Evolutionary conservation across 352 stramenopile species (phyloP).

Genomic region (Phytophthora colocasiae): DNA sequence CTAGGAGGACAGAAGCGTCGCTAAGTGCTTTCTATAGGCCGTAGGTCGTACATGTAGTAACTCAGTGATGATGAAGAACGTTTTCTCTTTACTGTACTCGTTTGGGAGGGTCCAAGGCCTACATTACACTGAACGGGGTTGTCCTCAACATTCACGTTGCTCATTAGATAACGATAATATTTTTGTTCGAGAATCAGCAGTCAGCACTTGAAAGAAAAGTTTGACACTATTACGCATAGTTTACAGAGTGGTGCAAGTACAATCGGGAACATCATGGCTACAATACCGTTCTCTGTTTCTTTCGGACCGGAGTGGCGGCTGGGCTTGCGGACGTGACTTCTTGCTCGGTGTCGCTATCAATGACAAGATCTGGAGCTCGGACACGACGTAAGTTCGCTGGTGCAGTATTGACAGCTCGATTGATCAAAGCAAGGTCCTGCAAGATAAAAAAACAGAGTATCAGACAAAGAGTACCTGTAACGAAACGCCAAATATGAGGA

Average conservation of each 20-base stretch:
- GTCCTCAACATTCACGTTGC: conserved; percentile 1
- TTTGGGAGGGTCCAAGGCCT: too few species aligned
- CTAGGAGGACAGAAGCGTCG: too few species aligned
- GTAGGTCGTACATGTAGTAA: too few species aligned
- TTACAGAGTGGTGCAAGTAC: conserved; percentile 29
- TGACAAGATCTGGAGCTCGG: conserved; percentile 28
- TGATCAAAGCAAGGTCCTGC: conserved; percentile 79
- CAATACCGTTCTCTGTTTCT: conserved; percentile 40
- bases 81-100: too few species aligned
- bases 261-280: conserved; percentile 17
- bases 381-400: conserved; percentile 20
- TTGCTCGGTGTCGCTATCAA: conserved; percentile 45
- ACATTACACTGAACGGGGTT: too few species aligned
- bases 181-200: conserved; percentile 26
- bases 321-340: conserved; percentile 22
- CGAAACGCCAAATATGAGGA: conserved; percentile 5
- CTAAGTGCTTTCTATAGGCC: too few species aligned
- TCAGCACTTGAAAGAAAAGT: neutral
- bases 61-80: too few species aligned
- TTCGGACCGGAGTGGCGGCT: conserved; percentile 18
- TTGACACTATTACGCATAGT: conserved; percentile 33
- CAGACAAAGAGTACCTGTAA: neutral
- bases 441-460: conserved; percentile 9
- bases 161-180: conserved; percentile 40
- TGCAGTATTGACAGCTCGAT: conserved; percentile 70